Percentiles rank a stretch among this genome's conserved stretches.
Conservation (phyloP, 2,329 filamentous ascomycete species). For the Pezicula rhizophila region DNA sequence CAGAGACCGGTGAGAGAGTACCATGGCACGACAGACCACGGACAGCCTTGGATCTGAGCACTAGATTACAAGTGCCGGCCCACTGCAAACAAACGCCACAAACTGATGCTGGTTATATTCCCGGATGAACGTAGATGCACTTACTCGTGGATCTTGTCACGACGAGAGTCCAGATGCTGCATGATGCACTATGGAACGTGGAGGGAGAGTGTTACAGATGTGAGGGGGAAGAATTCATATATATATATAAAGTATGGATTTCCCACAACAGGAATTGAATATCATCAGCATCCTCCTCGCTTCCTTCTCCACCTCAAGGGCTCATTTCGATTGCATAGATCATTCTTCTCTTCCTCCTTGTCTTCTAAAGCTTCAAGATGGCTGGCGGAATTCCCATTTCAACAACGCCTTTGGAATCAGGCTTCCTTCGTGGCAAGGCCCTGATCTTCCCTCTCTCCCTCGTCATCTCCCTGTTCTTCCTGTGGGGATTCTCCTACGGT, state of each 20-base stretch:
- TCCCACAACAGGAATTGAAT: slow-evolving; percentile 2
- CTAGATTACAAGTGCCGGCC: too few relatives aligned
- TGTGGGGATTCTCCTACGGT: slow-evolving; percentile 88
- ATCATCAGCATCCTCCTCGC: slow-evolving; percentile 9
- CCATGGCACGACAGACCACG: too few relatives aligned
- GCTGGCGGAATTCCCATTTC: slow-evolving; percentile 34
- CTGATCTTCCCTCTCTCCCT: slow-evolving; percentile 43
- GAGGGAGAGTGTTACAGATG: slow-evolving; percentile 2
- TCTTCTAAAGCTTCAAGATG: slow-evolving; percentile 25
- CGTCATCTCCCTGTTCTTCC: slow-evolving; percentile 74
- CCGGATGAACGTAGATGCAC: too few relatives aligned
- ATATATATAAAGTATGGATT: slow-evolving; percentile 10
- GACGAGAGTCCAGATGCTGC: too few relatives aligned
- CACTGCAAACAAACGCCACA: too few relatives aligned
- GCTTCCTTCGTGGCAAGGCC: slow-evolving; percentile 31
- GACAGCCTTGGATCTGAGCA: too few relatives aligned
- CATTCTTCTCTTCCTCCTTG: slow-evolving; percentile 1
- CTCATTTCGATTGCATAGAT: slow-evolving; percentile 3
- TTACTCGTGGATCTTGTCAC: too few relatives aligned
- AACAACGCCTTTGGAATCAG: slow-evolving; percentile 30
- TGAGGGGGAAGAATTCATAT: slow-evolving; percentile 9
- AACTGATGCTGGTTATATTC: too few relatives aligned
- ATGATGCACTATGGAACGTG: neutral
- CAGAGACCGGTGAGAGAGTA: too few relatives aligned
- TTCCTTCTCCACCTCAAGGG: slow-evolving; percentile 3